Conservation (phyloP, 768 basidiomycete genomes). For the Kockovaella imperatae region DNA sequence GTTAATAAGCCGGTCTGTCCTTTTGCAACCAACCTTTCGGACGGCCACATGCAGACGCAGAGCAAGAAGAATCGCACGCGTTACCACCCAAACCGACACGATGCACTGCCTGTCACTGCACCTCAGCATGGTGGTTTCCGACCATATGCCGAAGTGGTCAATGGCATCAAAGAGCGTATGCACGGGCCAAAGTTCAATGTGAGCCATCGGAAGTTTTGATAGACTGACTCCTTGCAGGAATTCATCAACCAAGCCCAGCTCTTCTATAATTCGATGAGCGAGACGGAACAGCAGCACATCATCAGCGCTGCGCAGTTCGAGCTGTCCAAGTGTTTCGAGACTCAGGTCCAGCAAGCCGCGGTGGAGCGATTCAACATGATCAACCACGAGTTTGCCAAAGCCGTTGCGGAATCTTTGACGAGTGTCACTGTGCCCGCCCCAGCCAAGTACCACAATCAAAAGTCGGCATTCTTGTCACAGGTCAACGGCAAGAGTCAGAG, state of each 20-base stretch:
- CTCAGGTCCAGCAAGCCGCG: conserved; percentile 60
- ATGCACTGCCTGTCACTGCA: conserved; percentile 38
- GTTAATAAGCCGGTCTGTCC: conserved; percentile 55
- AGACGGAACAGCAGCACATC: conserved; percentile 65
- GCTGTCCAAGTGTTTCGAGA: conserved; percentile 73
- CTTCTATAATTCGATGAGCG: conserved; percentile 72
- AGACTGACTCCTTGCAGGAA: conserved; percentile 53
- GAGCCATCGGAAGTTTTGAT: not conserved
- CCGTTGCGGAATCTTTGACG: conserved; percentile 61
- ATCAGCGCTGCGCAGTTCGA: conserved; percentile 68
- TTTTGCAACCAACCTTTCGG: conserved; percentile 33
- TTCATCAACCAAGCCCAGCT: conserved; percentile 68
- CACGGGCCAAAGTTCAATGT: conserved; percentile 53
- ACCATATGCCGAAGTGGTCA: conserved; percentile 31
- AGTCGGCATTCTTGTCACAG: conserved; percentile 56
- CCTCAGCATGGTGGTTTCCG: conserved; percentile 50
- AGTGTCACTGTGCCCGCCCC: conserved; percentile 54
- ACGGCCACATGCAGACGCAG: conserved; percentile 45
- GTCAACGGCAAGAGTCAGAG: conserved; percentile 39
- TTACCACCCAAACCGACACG: conserved; percentile 74
- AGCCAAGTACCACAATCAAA: conserved; percentile 56
- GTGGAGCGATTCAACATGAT: conserved; percentile 63
- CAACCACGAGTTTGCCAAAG: conserved; percentile 62
- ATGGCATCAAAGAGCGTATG: conserved; percentile 53
- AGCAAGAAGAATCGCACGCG: conserved; percentile 50